phyloP scores from a whole-genome alignment of 768 basidiomycete genomes.

The Auricularia heimuer region DNA sequence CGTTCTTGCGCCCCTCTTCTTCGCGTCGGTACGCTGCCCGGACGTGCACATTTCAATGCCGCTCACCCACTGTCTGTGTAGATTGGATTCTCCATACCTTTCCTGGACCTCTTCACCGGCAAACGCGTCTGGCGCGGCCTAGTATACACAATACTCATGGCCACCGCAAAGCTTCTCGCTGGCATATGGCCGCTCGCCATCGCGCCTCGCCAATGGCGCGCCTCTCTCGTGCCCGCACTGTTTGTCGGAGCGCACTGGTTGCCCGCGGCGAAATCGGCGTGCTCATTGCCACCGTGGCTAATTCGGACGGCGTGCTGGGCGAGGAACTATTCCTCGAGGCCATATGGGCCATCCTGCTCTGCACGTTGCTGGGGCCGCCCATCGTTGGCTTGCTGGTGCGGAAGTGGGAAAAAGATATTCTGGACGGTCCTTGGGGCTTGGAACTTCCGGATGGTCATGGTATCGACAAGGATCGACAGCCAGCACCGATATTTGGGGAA shows the following conservation, averaged over 20 bases:
- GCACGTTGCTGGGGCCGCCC: constrained; percentile 40
- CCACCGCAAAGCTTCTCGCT: constrained; percentile 39
- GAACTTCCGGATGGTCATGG: no score
- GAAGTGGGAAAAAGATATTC: not conserved
- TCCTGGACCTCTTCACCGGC: constrained; percentile 31
- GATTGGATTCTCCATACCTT: constrained; percentile 50
- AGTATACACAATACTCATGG: constrained; percentile 49
- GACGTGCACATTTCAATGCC: not conserved
- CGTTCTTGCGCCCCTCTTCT: constrained; percentile 54
- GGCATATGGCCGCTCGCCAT: constrained; percentile 30
- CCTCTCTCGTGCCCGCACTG: constrained; percentile 16
- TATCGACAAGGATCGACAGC: no score
- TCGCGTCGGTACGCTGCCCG: constrained; percentile 21
- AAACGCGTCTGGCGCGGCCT: constrained; percentile 43
- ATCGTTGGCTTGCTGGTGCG: constrained; percentile 18
- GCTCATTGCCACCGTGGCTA: constrained; percentile 38
- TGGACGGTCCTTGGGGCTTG: not conserved
- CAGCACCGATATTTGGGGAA: no score
- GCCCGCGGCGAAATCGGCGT: constrained; percentile 62
- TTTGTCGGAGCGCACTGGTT: constrained; percentile 50
- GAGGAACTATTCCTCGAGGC: constrained; percentile 43
- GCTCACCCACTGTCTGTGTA: constrained; percentile 21
- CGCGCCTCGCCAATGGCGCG: not conserved
- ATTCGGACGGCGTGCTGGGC: constrained; percentile 16
- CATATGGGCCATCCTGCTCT: constrained; percentile 47